These are phyloP conservation scores for Alternaria triticina DNA, from an alignment of 2,329 filamentous ascomycete species.

Conservation along the genomic window DNA sequence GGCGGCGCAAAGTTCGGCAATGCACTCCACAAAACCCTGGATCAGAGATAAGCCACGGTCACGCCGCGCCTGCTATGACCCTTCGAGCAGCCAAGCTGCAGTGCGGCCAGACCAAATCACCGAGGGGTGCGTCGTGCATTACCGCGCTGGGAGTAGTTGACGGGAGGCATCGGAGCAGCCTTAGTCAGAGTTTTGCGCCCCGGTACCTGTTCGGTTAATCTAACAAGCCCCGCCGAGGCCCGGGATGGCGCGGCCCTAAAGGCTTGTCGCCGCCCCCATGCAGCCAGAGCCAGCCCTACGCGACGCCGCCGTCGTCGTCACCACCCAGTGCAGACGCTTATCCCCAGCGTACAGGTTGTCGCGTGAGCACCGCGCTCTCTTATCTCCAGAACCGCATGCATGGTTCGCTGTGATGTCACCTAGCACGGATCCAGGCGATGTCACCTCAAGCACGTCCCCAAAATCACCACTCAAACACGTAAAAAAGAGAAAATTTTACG, in stretches of 20 bases:
- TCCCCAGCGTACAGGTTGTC: neutral
- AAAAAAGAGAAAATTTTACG: slow-evolving; percentile 42
- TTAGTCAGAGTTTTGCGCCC: slow-evolving; percentile 8
- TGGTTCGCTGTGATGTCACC: neutral
- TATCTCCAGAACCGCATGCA: neutral
- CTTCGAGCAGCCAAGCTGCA: neutral
- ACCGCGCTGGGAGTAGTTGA: slow-evolving; percentile 13
- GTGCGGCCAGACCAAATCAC: neutral
- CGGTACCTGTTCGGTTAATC: slow-evolving; percentile 23
- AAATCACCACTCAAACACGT: slow-evolving; percentile 12
- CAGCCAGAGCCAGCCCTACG: slow-evolving; percentile 14
- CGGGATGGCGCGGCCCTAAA: slow-evolving; percentile 24
- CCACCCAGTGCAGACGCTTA: neutral
- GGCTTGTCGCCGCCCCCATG: slow-evolving; percentile 28
- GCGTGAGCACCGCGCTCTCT: neutral
- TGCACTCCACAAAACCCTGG: slow-evolving; percentile 11
- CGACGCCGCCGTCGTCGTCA: slow-evolving; percentile 13
- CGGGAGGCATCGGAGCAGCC: slow-evolving; percentile 20
- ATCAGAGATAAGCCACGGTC: slow-evolving; percentile 1
- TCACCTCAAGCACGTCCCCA: slow-evolving; percentile 29
- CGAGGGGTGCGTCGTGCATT: slow-evolving; percentile 22
- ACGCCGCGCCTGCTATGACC: neutral
- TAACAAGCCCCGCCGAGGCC: slow-evolving; percentile 26
- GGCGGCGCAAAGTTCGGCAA: slow-evolving; percentile 15
- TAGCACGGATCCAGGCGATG: slow-evolving; percentile 2